A percentile compares a stretch with the other conserved stretches of the same genome.
These are phyloP conservation scores for Saprolegnia diclina DNA, from an alignment of 352 stramenopile species.

Conservation along the genomic window DNA sequence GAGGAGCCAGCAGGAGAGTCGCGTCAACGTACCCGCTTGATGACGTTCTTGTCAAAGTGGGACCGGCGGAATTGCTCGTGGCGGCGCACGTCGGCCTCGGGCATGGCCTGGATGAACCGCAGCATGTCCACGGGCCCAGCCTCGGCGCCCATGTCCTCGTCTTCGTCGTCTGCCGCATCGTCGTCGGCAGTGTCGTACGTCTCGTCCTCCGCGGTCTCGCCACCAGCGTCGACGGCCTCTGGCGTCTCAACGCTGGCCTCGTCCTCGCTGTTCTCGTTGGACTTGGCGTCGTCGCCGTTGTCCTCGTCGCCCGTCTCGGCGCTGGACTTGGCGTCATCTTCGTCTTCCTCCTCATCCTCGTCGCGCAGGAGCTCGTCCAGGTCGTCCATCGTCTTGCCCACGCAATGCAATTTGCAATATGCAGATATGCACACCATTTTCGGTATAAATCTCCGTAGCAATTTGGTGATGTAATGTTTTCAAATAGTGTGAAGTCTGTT, in stretches of 20 bases:
- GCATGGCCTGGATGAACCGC: slow-evolving; percentile 59
- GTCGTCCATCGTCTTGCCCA: slow-evolving; percentile 6
- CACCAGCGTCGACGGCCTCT: slow-evolving; percentile 27
- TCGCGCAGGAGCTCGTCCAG: slow-evolving; percentile 25
- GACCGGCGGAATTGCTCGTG: slow-evolving; percentile 80
- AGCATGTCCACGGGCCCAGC: slow-evolving; percentile 62
- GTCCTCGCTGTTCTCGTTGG: slow-evolving; percentile 28
- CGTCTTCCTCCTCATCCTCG: slow-evolving; percentile 26
- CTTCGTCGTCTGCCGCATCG: slow-evolving; percentile 28
- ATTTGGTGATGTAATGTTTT: too few relatives aligned
- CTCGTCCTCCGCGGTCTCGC: slow-evolving; percentile 25
- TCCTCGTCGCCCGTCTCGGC: slow-evolving; percentile 41
- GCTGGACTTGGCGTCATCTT: slow-evolving; percentile 35
- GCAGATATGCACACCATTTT: background rate
- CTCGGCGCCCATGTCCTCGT: slow-evolving; percentile 15
- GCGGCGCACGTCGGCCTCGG: slow-evolving; percentile 53
- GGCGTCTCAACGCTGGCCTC: slow-evolving; percentile 37
- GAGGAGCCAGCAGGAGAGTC: background rate
- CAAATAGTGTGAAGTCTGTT: too few relatives aligned
- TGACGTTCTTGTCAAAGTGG: slow-evolving; percentile 74
- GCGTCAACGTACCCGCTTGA: slow-evolving; percentile 51
- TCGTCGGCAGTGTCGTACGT: slow-evolving; percentile 32
- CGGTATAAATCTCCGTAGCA: background rate
- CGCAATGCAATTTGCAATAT: background rate
- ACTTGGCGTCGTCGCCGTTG: slow-evolving; percentile 36